Evolutionary conservation across 139 green algal species (phyloP), one percentile per base, ranked within the genome.

Genomic region (Pycnococcus provasolii): DNA sequence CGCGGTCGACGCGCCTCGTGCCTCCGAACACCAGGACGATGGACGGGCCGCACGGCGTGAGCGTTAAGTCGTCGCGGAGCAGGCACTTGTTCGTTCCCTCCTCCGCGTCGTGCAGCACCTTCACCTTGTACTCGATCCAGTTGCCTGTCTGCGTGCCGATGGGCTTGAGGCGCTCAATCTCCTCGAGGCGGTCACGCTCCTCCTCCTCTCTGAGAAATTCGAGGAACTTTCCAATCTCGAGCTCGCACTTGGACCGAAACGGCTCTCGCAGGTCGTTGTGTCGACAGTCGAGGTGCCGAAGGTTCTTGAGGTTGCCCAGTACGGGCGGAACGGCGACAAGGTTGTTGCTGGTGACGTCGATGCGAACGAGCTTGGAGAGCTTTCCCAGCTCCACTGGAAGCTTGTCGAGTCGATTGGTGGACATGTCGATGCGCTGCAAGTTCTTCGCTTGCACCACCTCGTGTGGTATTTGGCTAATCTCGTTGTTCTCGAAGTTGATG

Each of bases 111-210:
- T 81, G 26, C 26, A 26, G 26, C 13, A 78, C 42, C 44, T 81
- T 80, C 60, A 82, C 79, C 2, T 69, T 13, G 45, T 77, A 87
- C 63, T 84, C 73, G 15, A 70, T 77, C 55, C 67, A 87, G 1
- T 37, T 71, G 59, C 75, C 80, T 37, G 76, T 65, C 71, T 80
- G 62, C 53, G 83, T 84, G 26, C 86, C 87, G 13, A 94, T 86
- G 4, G 89, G 89, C 54, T 87, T 87, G 48, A 91, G 80, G 37
- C 85, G 71, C 80, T 95, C 88, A 57, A 94, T 82, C 81, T 94
- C 87, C 75, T 89, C 83, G 65, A 86, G 75, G 45, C 79, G 64
- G 72, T 90, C 81, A 0, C 86, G 70, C 80, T 94, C 86, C 68
- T 91, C 83, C 78, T 94, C 87, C 52, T 94, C 85, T 11, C 84